Conservation (phyloP, 345 rosid genomes). For the Clarkia xantiana region DNA sequence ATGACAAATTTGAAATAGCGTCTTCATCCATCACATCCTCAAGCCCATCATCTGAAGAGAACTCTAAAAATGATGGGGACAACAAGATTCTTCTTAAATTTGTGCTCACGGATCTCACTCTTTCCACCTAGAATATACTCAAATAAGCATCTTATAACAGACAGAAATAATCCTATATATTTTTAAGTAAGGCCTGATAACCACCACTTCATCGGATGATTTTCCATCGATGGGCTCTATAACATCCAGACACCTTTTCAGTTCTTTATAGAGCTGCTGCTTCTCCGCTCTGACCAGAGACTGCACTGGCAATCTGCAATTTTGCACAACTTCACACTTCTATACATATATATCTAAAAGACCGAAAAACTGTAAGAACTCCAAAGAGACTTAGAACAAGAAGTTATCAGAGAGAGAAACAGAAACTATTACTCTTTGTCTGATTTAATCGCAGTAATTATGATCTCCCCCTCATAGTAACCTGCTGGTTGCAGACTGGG, state of each 20-base stretch:
- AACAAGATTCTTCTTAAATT: conserved; percentile 71
- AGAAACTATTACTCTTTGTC: conserved; percentile 40
- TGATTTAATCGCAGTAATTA: conserved; percentile 48
- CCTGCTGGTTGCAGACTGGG: conserved; percentile 82
- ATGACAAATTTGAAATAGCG: conserved; percentile 65
- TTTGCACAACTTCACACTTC: neutral
- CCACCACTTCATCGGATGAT: conserved; percentile 65
- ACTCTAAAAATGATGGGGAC: conserved; percentile 80
- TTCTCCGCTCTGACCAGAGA: conserved; percentile 46
- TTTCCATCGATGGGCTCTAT: conserved; percentile 65
- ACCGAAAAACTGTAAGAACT: neutral
- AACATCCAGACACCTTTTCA: conserved; percentile 49
- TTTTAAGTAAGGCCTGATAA: conserved; percentile 7
- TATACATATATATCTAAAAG: neutral
- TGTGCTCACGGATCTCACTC: conserved; percentile 60
- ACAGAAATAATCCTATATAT: neutral
- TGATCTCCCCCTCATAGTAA: conserved; percentile 78
- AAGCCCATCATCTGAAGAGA: conserved; percentile 59
- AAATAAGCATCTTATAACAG: conserved; percentile 18
- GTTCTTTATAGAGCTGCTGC: conserved; percentile 46
- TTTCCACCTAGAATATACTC: conserved; percentile 52
- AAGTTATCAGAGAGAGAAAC: conserved; percentile 1
- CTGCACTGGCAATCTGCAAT: conserved; percentile 31
- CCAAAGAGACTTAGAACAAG: neutral
- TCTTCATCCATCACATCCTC: conserved; percentile 94